Percentiles rank a stretch among this genome's conserved stretches.
Evolutionary conservation across 139 green algal species (phyloP).

Genomic region (Haematococcus lacustris): DNA sequence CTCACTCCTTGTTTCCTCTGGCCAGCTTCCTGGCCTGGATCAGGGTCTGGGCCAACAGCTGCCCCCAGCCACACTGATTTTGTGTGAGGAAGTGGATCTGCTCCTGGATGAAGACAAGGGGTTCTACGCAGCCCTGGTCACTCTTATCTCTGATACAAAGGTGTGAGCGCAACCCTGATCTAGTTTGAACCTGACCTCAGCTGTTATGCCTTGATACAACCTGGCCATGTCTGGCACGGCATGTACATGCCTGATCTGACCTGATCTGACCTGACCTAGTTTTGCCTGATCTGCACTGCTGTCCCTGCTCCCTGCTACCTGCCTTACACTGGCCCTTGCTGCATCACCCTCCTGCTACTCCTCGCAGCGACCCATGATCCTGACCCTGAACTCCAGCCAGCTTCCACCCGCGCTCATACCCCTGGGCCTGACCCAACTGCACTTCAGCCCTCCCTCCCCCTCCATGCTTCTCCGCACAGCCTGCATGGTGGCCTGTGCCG

Average conservation of each 20-base stretch:
- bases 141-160: conserved; percentile 31
- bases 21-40: too few relatives aligned
- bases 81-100: conserved; percentile 46
- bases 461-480: conserved; percentile 18
- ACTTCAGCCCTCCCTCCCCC: background rate
- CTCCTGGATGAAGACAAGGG: conserved; percentile 34
- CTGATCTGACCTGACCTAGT: too few relatives aligned
- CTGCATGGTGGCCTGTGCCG: conserved; percentile 12
- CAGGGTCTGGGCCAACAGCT: too few relatives aligned
- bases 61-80: too few relatives aligned
- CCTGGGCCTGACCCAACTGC: conserved; percentile 3
- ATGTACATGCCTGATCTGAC: too few relatives aligned
- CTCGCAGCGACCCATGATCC: conserved; percentile 29
- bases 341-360: background rate
- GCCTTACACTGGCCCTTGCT: background rate
- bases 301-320: background rate
- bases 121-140: conserved; percentile 19
- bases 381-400: conserved; percentile 12
- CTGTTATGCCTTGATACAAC: too few relatives aligned
- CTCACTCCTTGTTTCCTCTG: too few relatives aligned
- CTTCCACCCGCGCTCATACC: conserved; percentile 9
- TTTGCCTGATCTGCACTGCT: background rate
- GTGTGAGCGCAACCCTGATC: background rate
- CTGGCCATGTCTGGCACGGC: too few relatives aligned
- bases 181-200: background rate